A percentile compares a stretch with the other conserved stretches of the same genome.
Evolutionary conservation across 768 basidiomycete species (phyloP).

Genomic region (Mycena maculata): DNA sequence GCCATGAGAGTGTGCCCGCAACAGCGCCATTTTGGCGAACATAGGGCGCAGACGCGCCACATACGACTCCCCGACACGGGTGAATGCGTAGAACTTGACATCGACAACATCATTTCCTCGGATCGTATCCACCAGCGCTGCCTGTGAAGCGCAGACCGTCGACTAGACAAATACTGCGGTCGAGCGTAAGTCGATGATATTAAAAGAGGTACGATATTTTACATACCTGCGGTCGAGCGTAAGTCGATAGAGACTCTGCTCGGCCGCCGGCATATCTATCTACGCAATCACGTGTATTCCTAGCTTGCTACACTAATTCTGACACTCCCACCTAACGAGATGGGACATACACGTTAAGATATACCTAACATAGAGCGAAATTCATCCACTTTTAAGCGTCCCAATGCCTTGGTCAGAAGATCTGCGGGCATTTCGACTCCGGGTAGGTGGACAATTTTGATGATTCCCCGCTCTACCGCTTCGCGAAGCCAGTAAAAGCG

Average conservation of each 20-base stretch:
- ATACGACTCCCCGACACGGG: neutral
- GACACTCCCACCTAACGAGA: constrained; percentile 9
- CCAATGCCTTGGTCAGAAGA: constrained; percentile 38
- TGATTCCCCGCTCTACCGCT: constrained; percentile 5
- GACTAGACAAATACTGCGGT: constrained; percentile 10
- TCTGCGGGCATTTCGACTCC: constrained; percentile 41
- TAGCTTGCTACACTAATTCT: neutral
- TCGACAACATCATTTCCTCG: constrained; percentile 21
- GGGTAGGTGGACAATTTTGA: constrained; percentile 29
- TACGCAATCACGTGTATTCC: too few species aligned
- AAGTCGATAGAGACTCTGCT: constrained; percentile 4
- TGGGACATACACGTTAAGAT: neutral
- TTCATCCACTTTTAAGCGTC: constrained; percentile 18
- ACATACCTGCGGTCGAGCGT: too few species aligned
- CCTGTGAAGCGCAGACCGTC: constrained; percentile 15
- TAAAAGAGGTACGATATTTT: too few species aligned
- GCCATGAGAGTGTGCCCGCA: constrained; percentile 17
- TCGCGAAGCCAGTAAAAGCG: constrained; percentile 38
- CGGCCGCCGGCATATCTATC: too few species aligned
- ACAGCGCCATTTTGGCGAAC: constrained; percentile 19
- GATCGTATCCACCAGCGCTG: constrained; percentile 20
- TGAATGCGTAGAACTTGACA: constrained; percentile 32
- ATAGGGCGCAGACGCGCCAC: constrained; percentile 18
- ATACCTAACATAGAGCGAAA: neutral
- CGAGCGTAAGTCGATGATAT: too few species aligned